Evolutionary conservation across 345 rosid genomes (phyloP).

Genomic region (Anacardium occidentale): DNA sequence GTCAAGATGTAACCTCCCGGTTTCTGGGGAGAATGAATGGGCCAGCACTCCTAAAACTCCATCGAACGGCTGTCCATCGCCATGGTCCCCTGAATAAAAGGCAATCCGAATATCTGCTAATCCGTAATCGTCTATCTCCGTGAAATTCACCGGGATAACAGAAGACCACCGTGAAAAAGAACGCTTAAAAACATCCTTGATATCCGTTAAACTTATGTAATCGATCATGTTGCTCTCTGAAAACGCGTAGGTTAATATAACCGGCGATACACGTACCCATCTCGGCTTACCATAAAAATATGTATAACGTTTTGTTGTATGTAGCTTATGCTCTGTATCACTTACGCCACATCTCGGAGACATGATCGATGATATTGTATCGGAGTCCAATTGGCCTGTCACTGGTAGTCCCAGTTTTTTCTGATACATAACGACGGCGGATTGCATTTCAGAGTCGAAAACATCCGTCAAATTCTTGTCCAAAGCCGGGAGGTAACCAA

Average conservation of each 20-base stretch:
- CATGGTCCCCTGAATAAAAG: conserved; percentile 63
- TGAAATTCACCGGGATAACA: conserved; percentile 70
- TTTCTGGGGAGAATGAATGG: conserved; percentile 86
- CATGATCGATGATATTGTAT: conserved; percentile 55
- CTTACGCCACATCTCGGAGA: conserved; percentile 82
- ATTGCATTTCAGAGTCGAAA: conserved; percentile 56
- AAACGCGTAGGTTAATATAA: conserved; percentile 64
- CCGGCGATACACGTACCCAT: conserved; percentile 52
- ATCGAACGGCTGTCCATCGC: conserved; percentile 86
- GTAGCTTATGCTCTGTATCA: conserved; percentile 34
- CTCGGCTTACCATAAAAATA: conserved; percentile 71
- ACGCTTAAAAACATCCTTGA: conserved; percentile 45
- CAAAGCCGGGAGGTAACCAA: conserved; percentile 60
- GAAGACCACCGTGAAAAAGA: conserved; percentile 74
- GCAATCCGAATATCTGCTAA: conserved; percentile 68
- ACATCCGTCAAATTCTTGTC: conserved; percentile 48
- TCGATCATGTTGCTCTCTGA: conserved; percentile 47
- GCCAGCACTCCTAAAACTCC: conserved; percentile 83
- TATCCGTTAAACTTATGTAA: conserved; percentile 46
- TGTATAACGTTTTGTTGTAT: conserved; percentile 50
- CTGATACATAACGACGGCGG: conserved; percentile 61
- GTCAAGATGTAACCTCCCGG: conserved; percentile 80
- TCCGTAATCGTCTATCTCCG: conserved; percentile 40
- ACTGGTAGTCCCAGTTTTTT: conserved; percentile 57
- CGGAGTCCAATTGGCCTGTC: conserved; percentile 64